Base-by-base conservation (phyloP, 108 stramenopile species). In the Mayamaea pseudoterrestris region DNA sequence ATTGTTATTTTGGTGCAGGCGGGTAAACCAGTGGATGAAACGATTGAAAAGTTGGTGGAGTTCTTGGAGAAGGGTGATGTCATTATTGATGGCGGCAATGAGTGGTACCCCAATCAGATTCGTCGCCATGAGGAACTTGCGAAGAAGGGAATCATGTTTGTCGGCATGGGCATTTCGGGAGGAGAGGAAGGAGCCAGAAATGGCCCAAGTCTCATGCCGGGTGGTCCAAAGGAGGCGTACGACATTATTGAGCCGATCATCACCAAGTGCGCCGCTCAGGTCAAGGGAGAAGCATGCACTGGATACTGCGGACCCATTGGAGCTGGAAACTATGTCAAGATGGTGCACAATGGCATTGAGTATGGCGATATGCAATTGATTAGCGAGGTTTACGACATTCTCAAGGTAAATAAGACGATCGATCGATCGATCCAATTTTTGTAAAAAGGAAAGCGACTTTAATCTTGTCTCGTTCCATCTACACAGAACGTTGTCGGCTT, bases 331-430 rank as follows among this genome's bases (percentile, higher is more conserved):
- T 96, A 96, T 53, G 93, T 98, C 48, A 98, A 98, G 74, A 88
- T 83, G 81, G 53, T 99, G 30, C 98, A 99, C 77, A 99, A 99
- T 68, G 98, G 98, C 22, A 95, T 99, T 55, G 98, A 99, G 64
- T 99, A 99, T 61, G 96, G 93, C 23, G 98, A 99, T 57, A 99
- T 99, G 98, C 96, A 97, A 60, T 68, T 97, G 37, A 99, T 99
- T 61, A 83, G 81, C 14, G 98, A 99, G 74, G 89, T 90, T 0
- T 99, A 97, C 50, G 94, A 94, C 53, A 55, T 99, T 24, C 65
- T 99, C 22, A 70, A 70, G 51, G 51, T 53, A 53, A 9, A 40
- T 44, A 8, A 8, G 32, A 34, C 9, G 32, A 12, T 34, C 12
- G 32, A 11, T 34, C 12, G 32, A 34, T 8, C 8, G 8, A 34